Evolutionary conservation across 495 filamentous ascomycete genomes (phyloP).

Genomic region (Xylaria intraflava): DNA sequence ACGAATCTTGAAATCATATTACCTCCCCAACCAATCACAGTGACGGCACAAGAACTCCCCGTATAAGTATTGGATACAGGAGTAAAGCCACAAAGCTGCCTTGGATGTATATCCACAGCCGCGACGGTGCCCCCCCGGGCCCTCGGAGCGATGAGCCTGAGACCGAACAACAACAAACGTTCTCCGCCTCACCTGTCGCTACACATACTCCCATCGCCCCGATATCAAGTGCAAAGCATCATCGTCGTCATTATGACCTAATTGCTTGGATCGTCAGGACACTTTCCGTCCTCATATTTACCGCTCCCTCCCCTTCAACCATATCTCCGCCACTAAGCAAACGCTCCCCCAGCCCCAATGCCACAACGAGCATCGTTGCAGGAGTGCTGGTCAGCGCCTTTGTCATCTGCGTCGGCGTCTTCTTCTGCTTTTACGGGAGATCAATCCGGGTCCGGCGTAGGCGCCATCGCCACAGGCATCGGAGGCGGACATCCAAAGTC

Average conservation of each 20-base stretch:
- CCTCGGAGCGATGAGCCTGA: neutral
- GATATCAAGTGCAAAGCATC: neutral
- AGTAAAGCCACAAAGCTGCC: neutral
- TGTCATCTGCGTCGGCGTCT: neutral
- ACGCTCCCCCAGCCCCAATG: slow-evolving; percentile 1
- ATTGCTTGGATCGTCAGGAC: slow-evolving; percentile 1
- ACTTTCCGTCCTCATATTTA: neutral
- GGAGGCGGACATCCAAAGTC: slow-evolving; percentile 4
- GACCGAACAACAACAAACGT: neutral
- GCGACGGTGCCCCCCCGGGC: neutral
- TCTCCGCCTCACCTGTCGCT: neutral
- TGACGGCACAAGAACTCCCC: neutral
- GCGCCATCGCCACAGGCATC: slow-evolving; percentile 1
- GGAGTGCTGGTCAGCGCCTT: slow-evolving; percentile 8
- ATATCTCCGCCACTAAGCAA: slow-evolving; percentile 1
- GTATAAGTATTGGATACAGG: neutral
- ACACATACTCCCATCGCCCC: neutral
- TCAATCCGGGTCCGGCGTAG: slow-evolving; percentile 7
- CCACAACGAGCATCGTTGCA: slow-evolving; percentile 6
- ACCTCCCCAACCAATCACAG: slow-evolving; percentile 1
- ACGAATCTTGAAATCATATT: neutral
- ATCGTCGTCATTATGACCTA: neutral
- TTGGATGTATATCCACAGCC: slow-evolving; percentile 6
- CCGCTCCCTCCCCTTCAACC: neutral
- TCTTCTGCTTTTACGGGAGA: slow-evolving; percentile 6